Conservation (phyloP, 192 early-diverging fungal species). For the Coemansia sp. region DNA sequence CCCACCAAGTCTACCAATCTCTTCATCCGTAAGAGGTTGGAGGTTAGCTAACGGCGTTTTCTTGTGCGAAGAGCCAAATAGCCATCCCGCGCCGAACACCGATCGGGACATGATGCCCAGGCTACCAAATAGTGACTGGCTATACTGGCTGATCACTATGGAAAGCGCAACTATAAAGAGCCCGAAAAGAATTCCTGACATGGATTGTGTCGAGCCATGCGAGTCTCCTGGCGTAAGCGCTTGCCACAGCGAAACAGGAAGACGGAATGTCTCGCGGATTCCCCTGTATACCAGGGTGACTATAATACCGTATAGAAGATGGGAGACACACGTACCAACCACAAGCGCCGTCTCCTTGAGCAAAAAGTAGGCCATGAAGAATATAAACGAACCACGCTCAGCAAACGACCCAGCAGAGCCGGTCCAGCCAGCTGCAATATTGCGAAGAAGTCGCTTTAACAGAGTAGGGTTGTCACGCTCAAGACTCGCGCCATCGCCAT, state of each 20-base stretch:
- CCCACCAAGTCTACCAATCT: constrained; percentile 39
- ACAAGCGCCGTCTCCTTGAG: constrained; percentile 41
- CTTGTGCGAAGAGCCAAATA: neutral
- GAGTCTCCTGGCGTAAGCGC: constrained; percentile 26
- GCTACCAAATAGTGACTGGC: constrained; percentile 18
- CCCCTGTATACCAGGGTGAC: constrained; percentile 31
- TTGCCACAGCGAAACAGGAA: constrained; percentile 33
- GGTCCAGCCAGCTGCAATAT: constrained; percentile 46
- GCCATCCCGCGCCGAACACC: constrained; percentile 6
- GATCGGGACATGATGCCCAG: constrained; percentile 14
- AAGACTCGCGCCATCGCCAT: neutral
- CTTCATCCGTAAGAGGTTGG: constrained; percentile 37
- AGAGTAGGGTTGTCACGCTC: constrained; percentile 50
- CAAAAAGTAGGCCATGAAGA: constrained; percentile 54
- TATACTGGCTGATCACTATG: constrained; percentile 37
- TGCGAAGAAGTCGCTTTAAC: constrained; percentile 43
- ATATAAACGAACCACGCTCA: constrained; percentile 45
- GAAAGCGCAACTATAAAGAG: constrained; percentile 38
- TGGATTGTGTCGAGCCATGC: constrained; percentile 22
- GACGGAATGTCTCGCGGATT: constrained; percentile 30
- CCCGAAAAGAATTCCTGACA: constrained; percentile 32
- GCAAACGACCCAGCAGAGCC: constrained; percentile 40
- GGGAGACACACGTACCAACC: constrained; percentile 24
- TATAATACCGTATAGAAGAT: constrained; percentile 25
- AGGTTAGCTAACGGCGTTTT: constrained; percentile 9